These are phyloP conservation scores for Smallanthus sonchifolius DNA, from an alignment of 129 eudicot genomes.

Conservation along the genomic window DNA sequence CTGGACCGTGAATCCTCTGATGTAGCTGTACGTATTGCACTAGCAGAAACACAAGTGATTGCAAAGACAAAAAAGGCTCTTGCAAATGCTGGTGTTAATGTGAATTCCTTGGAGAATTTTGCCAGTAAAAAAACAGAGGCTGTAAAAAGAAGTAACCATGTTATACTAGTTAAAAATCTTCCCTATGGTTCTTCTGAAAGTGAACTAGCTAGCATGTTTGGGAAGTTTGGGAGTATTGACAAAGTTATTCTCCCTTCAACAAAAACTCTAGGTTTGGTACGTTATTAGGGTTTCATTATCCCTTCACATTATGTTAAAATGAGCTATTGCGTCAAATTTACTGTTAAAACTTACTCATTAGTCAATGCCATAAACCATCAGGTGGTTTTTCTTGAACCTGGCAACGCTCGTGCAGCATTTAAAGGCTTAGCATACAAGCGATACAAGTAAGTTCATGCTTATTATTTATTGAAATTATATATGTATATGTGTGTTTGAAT, in stretches of 20 bases:
- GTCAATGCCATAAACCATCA: slow-evolving; percentile 26
- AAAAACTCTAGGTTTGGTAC: slow-evolving; percentile 83
- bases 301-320: neutral
- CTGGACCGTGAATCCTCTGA: slow-evolving; percentile 68
- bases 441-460: slow-evolving; percentile 62
- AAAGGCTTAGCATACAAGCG: slow-evolving; percentile 77
- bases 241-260: slow-evolving; percentile 84
- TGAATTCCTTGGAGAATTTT: slow-evolving; percentile 67
- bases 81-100: slow-evolving; percentile 76
- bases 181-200: slow-evolving; percentile 81
- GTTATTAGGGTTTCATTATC: neutral
- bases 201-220: slow-evolving; percentile 75
- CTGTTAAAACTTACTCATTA: neutral
- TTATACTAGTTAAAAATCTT: slow-evolving; percentile 79
- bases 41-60: slow-evolving; percentile 82
- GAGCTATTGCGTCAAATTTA: neutral
- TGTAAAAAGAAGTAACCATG: slow-evolving; percentile 79
- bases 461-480: neutral
- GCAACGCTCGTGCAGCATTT: slow-evolving; percentile 85
- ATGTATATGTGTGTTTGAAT: too few species aligned
- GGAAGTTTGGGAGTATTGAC: slow-evolving; percentile 79
- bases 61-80: slow-evolving; percentile 91
- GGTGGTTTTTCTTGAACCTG: slow-evolving; percentile 85
- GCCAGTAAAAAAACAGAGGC: slow-evolving; percentile 53
- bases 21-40: slow-evolving; percentile 73